Conservation (phyloP, 2,329 filamentous ascomycete genomes). For the Stemphylium beticola region DNA sequence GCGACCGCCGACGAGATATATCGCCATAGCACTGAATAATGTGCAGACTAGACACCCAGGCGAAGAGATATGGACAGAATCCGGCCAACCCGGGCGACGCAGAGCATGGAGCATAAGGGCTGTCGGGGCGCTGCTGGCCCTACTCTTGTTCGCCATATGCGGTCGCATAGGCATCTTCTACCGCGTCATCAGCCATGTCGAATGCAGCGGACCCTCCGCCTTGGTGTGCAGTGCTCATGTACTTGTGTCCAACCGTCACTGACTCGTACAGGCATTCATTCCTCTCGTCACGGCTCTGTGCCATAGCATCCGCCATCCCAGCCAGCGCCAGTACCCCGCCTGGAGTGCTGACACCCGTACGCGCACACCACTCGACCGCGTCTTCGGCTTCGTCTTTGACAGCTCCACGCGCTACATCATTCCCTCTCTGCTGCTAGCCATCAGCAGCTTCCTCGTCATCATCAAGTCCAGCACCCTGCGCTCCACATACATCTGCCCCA, state of each 20-base stretch:
- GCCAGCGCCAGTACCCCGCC: conserved; percentile 34
- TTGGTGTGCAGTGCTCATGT: conserved; percentile 19
- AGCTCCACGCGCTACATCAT: conserved; percentile 42
- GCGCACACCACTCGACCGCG: conserved; percentile 31
- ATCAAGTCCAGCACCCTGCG: conserved; percentile 37
- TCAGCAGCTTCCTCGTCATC: conserved; percentile 40
- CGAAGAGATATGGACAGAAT: conserved; percentile 37
- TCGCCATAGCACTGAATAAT: conserved; percentile 40
- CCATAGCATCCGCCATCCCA: conserved; percentile 36
- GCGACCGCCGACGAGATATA: conserved; percentile 30
- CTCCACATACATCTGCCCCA: conserved; percentile 44
- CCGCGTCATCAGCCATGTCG: conserved; percentile 36
- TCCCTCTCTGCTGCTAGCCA: conserved; percentile 37
- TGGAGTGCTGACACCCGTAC: conserved; percentile 36
- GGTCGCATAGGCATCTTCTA: conserved; percentile 41
- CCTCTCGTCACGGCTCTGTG: conserved; percentile 42
- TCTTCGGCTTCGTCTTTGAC: conserved; percentile 35
- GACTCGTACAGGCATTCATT: conserved; percentile 34
- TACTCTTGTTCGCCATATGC: conserved; percentile 40
- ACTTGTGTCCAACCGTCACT: conserved; percentile 8
- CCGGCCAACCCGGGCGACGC: conserved; percentile 22
- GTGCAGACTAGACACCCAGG: conserved; percentile 28
- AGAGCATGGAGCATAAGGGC: conserved; percentile 26
- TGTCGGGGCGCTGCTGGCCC: conserved; percentile 32
- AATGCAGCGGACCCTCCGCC: conserved; percentile 41